Conservation (phyloP, 2,329 filamentous ascomycete species). For the Claviceps arundinis region DNA sequence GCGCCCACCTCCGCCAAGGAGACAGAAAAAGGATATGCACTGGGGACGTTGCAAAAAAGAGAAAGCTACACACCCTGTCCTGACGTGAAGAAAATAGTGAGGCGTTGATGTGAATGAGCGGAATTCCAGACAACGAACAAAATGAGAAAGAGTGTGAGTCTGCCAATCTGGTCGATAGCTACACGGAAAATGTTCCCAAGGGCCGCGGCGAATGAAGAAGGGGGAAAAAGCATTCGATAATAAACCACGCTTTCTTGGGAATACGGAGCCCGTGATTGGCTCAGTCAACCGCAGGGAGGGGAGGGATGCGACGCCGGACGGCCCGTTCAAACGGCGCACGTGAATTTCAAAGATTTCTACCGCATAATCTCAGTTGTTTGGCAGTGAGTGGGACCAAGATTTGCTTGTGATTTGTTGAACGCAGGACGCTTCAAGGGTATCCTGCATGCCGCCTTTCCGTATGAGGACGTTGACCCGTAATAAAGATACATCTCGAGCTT, state of each 20-base stretch:
- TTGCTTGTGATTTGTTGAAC: too few relatives aligned
- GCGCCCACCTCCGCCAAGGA: background rate
- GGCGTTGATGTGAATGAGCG: background rate
- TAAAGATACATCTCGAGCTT: too few relatives aligned
- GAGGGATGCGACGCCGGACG: background rate
- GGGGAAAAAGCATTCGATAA: conserved; percentile 2
- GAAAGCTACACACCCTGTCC: background rate
- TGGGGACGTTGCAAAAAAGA: background rate
- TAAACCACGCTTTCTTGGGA: background rate
- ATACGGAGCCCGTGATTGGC: background rate
- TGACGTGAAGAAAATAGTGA: background rate
- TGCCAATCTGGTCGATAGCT: too few relatives aligned
- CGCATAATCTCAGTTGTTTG: too few relatives aligned
- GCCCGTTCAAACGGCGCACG: conserved; percentile 1
- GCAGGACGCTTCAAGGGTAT: too few relatives aligned
- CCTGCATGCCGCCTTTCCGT: too few relatives aligned
- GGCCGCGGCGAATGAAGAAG: conserved; percentile 1
- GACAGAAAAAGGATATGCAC: background rate
- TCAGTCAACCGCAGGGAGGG: background rate
- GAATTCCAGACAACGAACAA: background rate
- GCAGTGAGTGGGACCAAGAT: too few relatives aligned
- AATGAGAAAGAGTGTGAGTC: too few relatives aligned
- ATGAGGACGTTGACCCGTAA: too few relatives aligned
- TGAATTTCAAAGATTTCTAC: too few relatives aligned
- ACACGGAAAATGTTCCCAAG: background rate